Evolutionary conservation across 208 protist genomes (phyloP), one percentile per base, ranked within the genome.

Genomic region (Acanthamoeba triangularis): DNA sequence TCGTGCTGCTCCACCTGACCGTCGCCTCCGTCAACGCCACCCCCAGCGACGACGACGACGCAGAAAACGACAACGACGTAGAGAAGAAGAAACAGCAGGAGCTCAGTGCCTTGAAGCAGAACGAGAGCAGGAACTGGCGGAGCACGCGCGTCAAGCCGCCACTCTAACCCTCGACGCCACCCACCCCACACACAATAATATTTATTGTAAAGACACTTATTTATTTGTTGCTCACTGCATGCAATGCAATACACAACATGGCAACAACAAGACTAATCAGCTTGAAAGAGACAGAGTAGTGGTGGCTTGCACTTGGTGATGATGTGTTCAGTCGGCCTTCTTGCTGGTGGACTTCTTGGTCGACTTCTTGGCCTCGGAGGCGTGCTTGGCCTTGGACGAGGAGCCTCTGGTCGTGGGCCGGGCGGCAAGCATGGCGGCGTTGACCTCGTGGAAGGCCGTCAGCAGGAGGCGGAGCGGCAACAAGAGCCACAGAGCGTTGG

Each of bases 401-500:
- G 61, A 67, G 61, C 61, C 28, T 3, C 72, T 47, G 72, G n/a
- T 80, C 25, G 33, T 7, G 14, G 33, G 35, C 4, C 18, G 25
- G 7, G 72, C 1, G 4, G 7, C 7, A 10, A 20, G 16, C 16
- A 80, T 20, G 72, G 72, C 30, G 6, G 30, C 72, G 37, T 20
- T 80, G 80, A 52, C 37, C 80, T 88, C 47, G 41, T 61, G 28
- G 49, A 54, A 88, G 28, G 80, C 80, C n/a, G 41, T 61, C 47
- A 54, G 52, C 30, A 88, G 41, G 14, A 88, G 49, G 30, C 11
- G 18, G 80, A 88, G 80, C 25, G 80, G 80, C 6, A 88, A 20
- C 28, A 88, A 11, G 49, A 88, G 61, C 80, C 80, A 88, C 25
- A 88, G 49, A 16, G 44, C 23, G 52, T 88, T 88, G 80, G 80